phyloP scores from a whole-genome alignment of 352 stramenopile genomes.

The Phytophthora sp. region DNA sequence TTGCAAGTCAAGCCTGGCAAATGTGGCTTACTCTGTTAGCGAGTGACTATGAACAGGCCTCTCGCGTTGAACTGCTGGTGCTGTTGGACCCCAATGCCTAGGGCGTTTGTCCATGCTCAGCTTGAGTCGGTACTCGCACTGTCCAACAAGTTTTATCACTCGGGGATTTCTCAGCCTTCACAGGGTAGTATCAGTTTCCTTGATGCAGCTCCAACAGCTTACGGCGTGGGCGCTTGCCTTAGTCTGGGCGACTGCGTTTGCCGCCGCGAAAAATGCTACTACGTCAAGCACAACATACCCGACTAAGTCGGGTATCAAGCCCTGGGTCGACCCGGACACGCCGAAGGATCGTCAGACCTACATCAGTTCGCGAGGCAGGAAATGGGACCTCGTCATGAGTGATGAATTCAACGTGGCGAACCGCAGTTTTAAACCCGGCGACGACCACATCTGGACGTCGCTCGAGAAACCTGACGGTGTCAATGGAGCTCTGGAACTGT shows the following conservation, averaged over 20 bases:
- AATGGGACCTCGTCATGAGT: constrained; percentile 71
- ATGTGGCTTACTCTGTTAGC: background rate
- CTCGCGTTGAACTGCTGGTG: too few relatives aligned
- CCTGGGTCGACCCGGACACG: constrained; percentile 49
- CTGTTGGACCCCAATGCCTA: too few relatives aligned
- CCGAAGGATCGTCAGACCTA: constrained; percentile 33
- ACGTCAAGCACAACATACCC: constrained; percentile 17
- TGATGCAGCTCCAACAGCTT: background rate
- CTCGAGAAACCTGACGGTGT: constrained; percentile 62
- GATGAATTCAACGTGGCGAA: constrained; percentile 70
- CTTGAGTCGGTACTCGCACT: constrained; percentile 7
- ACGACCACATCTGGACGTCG: constrained; percentile 92
- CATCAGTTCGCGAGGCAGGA: constrained; percentile 50
- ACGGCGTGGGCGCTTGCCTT: constrained; percentile 1
- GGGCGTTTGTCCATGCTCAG: constrained; percentile 8
- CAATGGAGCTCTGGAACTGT: constrained; percentile 90
- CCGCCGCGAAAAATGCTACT: constrained; percentile 17
- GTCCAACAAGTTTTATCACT: constrained; percentile 1
- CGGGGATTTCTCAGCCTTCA: too few relatives aligned
- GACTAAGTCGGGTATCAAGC: constrained; percentile 40
- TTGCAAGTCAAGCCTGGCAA: constrained; percentile 6
- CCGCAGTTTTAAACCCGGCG: constrained; percentile 80
- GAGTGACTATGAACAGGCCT: too few relatives aligned
- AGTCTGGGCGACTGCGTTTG: background rate
- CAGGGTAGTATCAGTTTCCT: too few relatives aligned